Base-by-base conservation (phyloP, 768 basidiomycete species). In the Amanita pseudoporphyria region DNA sequence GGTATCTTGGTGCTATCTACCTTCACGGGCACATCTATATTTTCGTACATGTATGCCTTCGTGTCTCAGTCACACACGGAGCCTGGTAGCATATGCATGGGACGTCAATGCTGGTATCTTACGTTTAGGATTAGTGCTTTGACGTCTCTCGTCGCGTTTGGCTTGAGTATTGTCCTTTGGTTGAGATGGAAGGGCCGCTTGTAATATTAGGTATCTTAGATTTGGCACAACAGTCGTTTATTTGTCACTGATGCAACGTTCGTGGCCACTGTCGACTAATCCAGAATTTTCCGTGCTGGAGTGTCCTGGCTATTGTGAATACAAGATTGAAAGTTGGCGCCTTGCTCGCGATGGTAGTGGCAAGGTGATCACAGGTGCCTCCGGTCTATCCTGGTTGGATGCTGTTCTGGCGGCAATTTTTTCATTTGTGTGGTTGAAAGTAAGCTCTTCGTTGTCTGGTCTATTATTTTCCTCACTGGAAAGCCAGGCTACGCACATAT, bases 41-140 rank as follows among this genome's bases (percentile, higher is more conserved):
- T 88, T 61, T 87, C 88, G 2, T 89, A 86, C 61, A 59, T 90
- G 0, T 91, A 88, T 53, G 88, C 88, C 12, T 78, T 82, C 55
- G 59, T 87, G 41, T 74, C 82, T 5, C 73, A 72, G 3, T 64
- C 71, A 2, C 76, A 79, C 52, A 68, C 74, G 7, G 38, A 60
- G 3, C 65, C 60, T n/a, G 68, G 61, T 19, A 24, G 32, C 21
- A 62, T 79, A 3, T 89, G 87, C 56, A 58, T 60, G 37, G 87
- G 88, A 3, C 57, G 67, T 5, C 49, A 60, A 32, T 91, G 88
- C 54, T 90, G 84, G 85, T 62, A 62, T 47, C 53, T 70, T 26
- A 90, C 88, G 3, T 88, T 90, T 56, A 68, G 69, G 62, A 62
- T 83, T 44, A 67, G 73, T 41, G 59, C 68, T 26, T 64, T 58